A percentile compares a stretch with the other conserved stretches of the same genome.
These are phyloP conservation scores for Taxillus chinensis DNA, from an alignment of 164 flowering plant species.

Conservation along the genomic window DNA sequence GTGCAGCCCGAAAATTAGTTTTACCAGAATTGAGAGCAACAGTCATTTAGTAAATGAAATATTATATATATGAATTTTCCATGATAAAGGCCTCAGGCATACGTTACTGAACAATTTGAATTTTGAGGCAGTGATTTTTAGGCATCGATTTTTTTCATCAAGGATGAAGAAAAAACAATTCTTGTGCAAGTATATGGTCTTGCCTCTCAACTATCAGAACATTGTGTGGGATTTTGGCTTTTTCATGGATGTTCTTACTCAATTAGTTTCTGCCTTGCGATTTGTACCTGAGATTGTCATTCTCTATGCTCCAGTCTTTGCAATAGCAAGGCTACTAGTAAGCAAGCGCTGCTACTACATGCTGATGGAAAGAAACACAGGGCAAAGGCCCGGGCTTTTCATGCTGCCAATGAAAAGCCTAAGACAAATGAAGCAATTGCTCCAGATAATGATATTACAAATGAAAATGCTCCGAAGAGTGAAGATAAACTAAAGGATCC, in stretches of 20 bases:
- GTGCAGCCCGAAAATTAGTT: too few species aligned
- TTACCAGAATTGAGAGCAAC: too few species aligned
- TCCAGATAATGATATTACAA: conserved; percentile 16
- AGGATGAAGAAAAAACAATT: too few species aligned
- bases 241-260: background rate
- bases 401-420: conserved; percentile 53
- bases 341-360: conserved; percentile 75
- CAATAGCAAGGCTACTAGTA: conserved; percentile 74
- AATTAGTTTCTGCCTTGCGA: too few species aligned
- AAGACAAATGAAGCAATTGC: conserved; percentile 30
- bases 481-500: conserved; percentile 21
- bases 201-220: too few species aligned
- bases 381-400: conserved; percentile 78
- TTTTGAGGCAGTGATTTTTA: too few species aligned
- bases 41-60: too few species aligned
- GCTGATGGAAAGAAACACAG: conserved; percentile 95
- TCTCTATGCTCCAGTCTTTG: conserved; percentile 51
- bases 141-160: too few species aligned
- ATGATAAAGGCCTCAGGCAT: too few species aligned
- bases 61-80: too few species aligned
- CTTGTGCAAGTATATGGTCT: too few species aligned
- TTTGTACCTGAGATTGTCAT: conserved; percentile 2
- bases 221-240: background rate
- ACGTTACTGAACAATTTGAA: too few species aligned
- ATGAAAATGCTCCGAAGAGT: conserved; percentile 14